Conservation (phyloP, 371 early-diverging fungal species). For the Blastocladiella emersonii region DNA sequence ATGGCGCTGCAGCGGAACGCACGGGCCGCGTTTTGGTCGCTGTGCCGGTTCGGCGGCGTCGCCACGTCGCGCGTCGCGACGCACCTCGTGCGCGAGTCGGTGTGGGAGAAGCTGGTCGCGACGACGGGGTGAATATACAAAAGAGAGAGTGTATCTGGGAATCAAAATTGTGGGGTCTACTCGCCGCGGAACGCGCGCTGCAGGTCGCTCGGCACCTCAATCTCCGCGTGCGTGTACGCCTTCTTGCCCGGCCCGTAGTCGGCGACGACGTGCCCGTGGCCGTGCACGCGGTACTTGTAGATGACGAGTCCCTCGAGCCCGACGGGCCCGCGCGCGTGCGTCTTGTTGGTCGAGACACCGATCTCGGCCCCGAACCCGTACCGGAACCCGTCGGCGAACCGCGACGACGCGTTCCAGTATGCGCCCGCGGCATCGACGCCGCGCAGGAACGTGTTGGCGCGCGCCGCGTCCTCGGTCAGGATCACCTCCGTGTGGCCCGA, state of each 20-base stretch:
- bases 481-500: conserved; percentile 91
- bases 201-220: too few species aligned
- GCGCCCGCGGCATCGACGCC: conserved; percentile 92
- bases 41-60: neutral
- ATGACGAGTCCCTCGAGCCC: conserved; percentile 90
- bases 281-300: conserved; percentile 78
- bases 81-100: too few species aligned
- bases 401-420: conserved; percentile 89
- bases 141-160: too few species aligned
- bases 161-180: too few species aligned
- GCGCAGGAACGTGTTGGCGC: conserved; percentile 72
- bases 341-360: conserved; percentile 92
- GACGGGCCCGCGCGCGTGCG: conserved; percentile 94
- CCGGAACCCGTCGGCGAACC: conserved; percentile 96
- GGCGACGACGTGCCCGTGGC: neutral
- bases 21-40: neutral
- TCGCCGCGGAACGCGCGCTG: too few species aligned
- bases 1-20: neutral
- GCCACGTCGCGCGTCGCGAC: too few species aligned
- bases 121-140: too few species aligned
- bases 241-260: too few species aligned
- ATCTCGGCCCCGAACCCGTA: conserved; percentile 96
- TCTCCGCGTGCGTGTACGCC: too few species aligned
- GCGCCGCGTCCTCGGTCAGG: conserved; percentile 56
- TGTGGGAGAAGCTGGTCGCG: too few species aligned